Evolutionary conservation across 768 basidiomycete genomes (phyloP).

Genomic region (Arthromyces matolae): DNA sequence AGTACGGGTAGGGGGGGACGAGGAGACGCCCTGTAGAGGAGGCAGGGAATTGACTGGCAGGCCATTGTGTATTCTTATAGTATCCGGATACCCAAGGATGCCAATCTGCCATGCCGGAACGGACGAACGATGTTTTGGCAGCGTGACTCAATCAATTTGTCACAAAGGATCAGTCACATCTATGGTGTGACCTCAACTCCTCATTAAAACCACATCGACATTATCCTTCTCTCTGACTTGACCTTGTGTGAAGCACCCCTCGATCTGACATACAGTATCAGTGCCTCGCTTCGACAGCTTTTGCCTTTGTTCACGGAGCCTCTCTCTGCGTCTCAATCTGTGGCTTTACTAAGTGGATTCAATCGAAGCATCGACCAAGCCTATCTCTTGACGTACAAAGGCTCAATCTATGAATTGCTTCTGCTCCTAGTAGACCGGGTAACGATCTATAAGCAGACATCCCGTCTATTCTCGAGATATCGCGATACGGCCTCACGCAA

Average conservation of each 20-base stretch:
- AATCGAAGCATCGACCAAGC: too few species aligned
- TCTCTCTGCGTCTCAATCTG: not conserved
- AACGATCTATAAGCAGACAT: not conserved
- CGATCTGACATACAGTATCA: slow-evolving; percentile 11
- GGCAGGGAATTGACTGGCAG: not conserved
- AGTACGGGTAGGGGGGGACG: slow-evolving; percentile 17
- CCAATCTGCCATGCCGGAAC: slow-evolving; percentile 12
- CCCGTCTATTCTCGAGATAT: not conserved
- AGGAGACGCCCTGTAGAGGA: slow-evolving; percentile 19
- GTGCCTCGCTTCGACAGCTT: slow-evolving; percentile 11
- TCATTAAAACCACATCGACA: slow-evolving; percentile 4
- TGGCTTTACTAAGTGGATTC: not conserved
- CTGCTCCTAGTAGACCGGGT: not conserved
- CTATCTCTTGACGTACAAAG: slow-evolving; percentile 15
- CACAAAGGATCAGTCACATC: slow-evolving; percentile 9
- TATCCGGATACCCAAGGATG: not conserved
- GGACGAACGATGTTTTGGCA: slow-evolving; percentile 7
- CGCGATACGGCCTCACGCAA: not conserved
- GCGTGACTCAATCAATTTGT: slow-evolving; percentile 5
- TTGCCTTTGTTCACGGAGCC: not conserved
- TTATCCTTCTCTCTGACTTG: not conserved
- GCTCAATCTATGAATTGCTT: not conserved
- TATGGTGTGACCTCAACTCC: slow-evolving; percentile 3
- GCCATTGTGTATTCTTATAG: slow-evolving; percentile 12
- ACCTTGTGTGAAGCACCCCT: slow-evolving; percentile 5